Percentiles rank a stretch among this genome's conserved stretches.
Evolutionary conservation across 495 filamentous ascomycete species (phyloP).

Genomic region (Neurospora sp.): DNA sequence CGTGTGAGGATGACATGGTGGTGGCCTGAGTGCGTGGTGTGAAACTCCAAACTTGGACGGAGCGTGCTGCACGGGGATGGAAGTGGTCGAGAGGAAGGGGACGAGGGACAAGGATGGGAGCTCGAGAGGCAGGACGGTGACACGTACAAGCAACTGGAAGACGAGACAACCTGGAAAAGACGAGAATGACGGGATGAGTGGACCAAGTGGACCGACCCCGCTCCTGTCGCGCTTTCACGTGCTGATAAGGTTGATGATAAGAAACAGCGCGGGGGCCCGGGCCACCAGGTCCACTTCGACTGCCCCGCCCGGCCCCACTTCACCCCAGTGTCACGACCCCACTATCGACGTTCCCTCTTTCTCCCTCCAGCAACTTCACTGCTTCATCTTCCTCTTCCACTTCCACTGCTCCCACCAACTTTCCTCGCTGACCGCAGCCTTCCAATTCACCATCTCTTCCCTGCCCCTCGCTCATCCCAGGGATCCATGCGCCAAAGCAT

Average conservation of each 20-base stretch:
- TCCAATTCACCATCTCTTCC: not conserved
- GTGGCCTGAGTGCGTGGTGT: not conserved
- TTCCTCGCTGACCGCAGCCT: not conserved
- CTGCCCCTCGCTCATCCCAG: not conserved
- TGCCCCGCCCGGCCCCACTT: not conserved
- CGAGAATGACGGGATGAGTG: not conserved
- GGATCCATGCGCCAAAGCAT: not conserved
- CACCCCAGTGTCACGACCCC: not conserved
- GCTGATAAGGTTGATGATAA: not conserved
- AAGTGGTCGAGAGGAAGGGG: not conserved
- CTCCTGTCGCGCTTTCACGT: not conserved
- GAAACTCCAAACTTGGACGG: not conserved
- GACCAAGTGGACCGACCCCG: not conserved
- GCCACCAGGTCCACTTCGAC: not conserved
- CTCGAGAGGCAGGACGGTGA: not conserved
- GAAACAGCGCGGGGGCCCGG: not conserved
- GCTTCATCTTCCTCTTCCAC: not conserved
- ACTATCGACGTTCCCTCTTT: not conserved
- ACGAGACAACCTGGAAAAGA: not conserved
- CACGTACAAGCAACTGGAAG: not conserved
- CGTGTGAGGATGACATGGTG: not conserved
- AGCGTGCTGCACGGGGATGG: not conserved
- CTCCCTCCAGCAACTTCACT: not conserved
- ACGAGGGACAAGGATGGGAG: not conserved
- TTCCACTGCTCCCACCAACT: not conserved